Base-by-base conservation (phyloP, 176 grass and related monocot species). In the Zea luxurians region DNA sequence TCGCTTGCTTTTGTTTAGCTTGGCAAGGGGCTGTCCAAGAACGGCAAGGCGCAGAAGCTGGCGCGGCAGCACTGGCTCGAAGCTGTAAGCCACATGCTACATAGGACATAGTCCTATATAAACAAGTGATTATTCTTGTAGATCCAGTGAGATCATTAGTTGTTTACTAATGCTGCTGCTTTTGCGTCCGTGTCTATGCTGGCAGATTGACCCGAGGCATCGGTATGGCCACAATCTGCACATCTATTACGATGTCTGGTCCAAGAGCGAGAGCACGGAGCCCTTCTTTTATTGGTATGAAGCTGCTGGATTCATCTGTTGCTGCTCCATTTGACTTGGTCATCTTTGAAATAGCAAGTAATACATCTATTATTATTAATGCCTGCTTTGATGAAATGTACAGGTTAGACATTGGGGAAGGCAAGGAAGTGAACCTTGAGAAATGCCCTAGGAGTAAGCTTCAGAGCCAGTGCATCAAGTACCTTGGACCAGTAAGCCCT, bases 11-110 rank as follows among this genome's bases (percentile, higher is more conserved):
- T 4, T 9, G 61, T 48, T 43, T 61, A 99, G 96, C 86, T 99
- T 81, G 96, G 92, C 36, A 99, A 99, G 88, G 96, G 96, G 12
- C 86, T 99, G 80, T 95, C 92, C 16, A 99, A 95, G 78, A 89
- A 88, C 68, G 82, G 80, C 42, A 92, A 88, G 78, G 96, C 92
- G 64, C 96, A 96, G 76, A 95, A 96, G 83, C 88, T 99, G 83
- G 90, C 96, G 44, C 64, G 89, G 78, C 96, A 87, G 81, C 96
- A 99, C 86, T 99, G 96, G 96, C 96, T 99, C 65, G 96, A 99
- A 99, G 96, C 96, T 76, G 96, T 99, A 91, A 73, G 90, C 82
- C 59, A 78, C 87, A 78, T 82, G 70, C 78, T 65, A 37, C 76
- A 70, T 54, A 62, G 48, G 72, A 17, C 55, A 37, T 82, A 65